Base-by-base conservation (phyloP, 2,329 filamentous ascomycete genomes). In the Penicillium polonicum region DNA sequence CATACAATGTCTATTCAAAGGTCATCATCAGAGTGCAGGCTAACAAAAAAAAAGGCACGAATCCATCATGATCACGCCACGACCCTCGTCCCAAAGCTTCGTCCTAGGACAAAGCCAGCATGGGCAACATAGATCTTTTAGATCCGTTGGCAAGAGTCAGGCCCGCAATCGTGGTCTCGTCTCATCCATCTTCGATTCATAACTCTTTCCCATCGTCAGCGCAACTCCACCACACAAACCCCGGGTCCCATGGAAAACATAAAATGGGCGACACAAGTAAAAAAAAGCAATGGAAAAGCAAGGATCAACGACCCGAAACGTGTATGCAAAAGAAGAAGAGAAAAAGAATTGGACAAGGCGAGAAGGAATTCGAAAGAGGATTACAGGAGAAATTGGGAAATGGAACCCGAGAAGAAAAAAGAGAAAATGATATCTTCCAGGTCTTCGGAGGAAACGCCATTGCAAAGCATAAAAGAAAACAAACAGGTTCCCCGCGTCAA, bases 371-470 rank as follows among this genome's bases (percentile, higher is more conserved):
- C 5, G 48, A 60, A 60, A 57, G 52, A 58, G 58, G 61, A 65
- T 60, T 60, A 62, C 53, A 61, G 48, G 41, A 51, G 48, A 52
- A 38, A 45, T 35, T 39, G 51, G 46, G 43, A 45, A 58, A 56
- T 53, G 52, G 46, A 57, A 58, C 57, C 55, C 54, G 57, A 59
- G 50, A 57, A 61, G 44, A 46, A 44, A 52, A 48, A 61, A 58
- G 48, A 55, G 21, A 31, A 52, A 64, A 63, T 64, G 63, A 58
- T 64, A 67, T 70, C 68, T 68, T 69, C 67, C 68, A 59, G 61
- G 59, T 68, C 66, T 70, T 72, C 65, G 63, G 57, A 68, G 65
- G 59, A 62, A 73, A 72, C 72, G 72, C 72, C 71, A 68, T 68
- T 65, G 69, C 68, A 71, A 67, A 71, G 65, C 60, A 67, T 64